A percentile compares a stretch with the other conserved stretches of the same genome.
Evolutionary conservation across 352 stramenopile genomes (phyloP).

Genomic region (Globisporangium nodosum): DNA sequence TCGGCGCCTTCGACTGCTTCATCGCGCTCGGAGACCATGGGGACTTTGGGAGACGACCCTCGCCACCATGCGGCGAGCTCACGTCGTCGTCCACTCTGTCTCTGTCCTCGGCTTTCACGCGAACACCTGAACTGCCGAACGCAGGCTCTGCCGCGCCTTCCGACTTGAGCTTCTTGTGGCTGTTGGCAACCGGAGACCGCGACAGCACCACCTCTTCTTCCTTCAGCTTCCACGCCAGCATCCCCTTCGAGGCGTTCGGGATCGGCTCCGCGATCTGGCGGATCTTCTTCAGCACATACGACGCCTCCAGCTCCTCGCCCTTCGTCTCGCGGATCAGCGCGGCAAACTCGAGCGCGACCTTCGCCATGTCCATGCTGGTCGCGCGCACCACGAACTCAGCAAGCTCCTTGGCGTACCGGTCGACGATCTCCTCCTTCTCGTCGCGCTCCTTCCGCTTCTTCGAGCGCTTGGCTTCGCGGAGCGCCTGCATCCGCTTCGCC

Average conservation of each 20-base stretch:
- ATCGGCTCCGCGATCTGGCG: conserved; percentile 55
- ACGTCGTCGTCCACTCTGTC: conserved; percentile 5
- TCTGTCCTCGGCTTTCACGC: conserved; percentile 21
- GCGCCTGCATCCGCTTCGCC: conserved; percentile 78
- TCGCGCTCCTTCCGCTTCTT: conserved; percentile 79
- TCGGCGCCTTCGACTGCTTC: conserved; percentile 38
- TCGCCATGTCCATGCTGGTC: conserved; percentile 59
- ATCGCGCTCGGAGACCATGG: conserved; percentile 65
- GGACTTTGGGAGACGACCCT: conserved; percentile 39
- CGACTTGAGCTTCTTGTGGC: conserved; percentile 40
- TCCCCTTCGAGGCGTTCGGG: conserved; percentile 37
- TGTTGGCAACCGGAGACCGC: conserved; percentile 20
- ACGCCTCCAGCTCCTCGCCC: conserved; percentile 40
- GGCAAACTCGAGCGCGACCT: conserved; percentile 64
- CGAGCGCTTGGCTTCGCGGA: conserved; percentile 68
- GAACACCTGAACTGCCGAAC: conserved; percentile 10
- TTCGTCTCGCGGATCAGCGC: conserved; percentile 36
- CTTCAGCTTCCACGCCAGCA: conserved; percentile 48
- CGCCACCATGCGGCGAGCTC: conserved; percentile 6
- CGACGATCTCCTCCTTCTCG: conserved; percentile 61
- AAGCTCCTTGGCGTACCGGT: conserved; percentile 51
- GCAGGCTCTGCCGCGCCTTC: conserved; percentile 32
- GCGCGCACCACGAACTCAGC: conserved; percentile 46
- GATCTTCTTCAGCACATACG: conserved; percentile 71
- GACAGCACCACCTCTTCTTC: conserved; percentile 18